Evolutionary conservation across 345 rosid species (phyloP), one percentile per base, ranked within the genome.

Genomic region (Anacardium occidentale): DNA sequence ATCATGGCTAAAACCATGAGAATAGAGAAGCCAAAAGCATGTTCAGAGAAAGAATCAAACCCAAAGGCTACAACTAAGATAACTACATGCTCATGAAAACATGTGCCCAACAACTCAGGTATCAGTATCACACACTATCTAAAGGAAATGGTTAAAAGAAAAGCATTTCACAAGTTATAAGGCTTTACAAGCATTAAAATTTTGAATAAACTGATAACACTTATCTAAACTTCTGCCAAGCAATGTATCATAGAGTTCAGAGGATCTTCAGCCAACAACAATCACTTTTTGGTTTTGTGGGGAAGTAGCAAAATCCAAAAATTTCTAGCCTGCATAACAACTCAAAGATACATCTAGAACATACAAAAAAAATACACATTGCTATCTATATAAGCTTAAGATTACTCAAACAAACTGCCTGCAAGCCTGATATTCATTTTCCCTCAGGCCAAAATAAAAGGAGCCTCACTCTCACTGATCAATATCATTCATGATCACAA

Each of bases 1-100:
- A 82, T 32, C 74, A 56, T 37, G 68, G 58, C 56, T 34, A 61
- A 70, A 76, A 51, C 62, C 63, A 73, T 72, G 24, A 77, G 75
- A 77, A 34, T 64, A n/a, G 20, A 68, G 68, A 71, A 45, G 22
- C 48, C 48, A 68, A 26, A 56, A 67, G 21, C 45, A 54, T 21
- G 17, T 64, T 57, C 61, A 60, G 59, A 62, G 10, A 66, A 74
- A 74, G 11, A 40, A 57, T n/a, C 57, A 56, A 14, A 70, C 26
- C 4, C 4, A 40, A 17, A 13, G 66, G n/a, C 62, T 50, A 24
- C 32, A 42, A 52, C 21, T 32, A 63, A 56, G 40, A 69, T 42
- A 4, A 57, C 73, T 57, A 45, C 20, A 69, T 44, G 24, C 17
- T 68, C 12, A 26, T 10, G 24, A 68, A 53, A 56, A 9, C n/a